Percentiles rank a stretch among this genome's conserved stretches.
These are phyloP conservation scores for Closterium sp. DNA, from an alignment of 139 green algal species.

Conservation along the genomic window DNA sequence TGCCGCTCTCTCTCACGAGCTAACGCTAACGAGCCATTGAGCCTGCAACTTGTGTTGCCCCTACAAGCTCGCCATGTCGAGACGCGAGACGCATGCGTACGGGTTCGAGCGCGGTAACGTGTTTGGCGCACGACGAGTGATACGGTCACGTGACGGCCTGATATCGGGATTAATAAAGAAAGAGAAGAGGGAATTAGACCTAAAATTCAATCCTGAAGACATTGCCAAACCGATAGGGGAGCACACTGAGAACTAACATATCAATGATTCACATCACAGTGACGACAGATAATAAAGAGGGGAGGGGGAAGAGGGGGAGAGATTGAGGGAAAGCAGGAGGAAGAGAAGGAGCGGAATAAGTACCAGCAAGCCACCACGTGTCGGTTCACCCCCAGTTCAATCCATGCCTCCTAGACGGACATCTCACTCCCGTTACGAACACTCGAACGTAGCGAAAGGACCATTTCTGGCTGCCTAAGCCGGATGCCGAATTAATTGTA, in stretches of 20 bases:
- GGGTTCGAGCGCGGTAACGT: not conserved
- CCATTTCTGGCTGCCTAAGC: not conserved
- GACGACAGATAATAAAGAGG: no score
- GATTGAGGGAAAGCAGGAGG: not conserved
- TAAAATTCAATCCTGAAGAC: not conserved
- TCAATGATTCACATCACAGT: no score
- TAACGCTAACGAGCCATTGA: not conserved
- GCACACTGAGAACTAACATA: not conserved
- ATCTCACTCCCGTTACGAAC: not conserved
- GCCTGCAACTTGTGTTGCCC: not conserved
- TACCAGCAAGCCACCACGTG: not conserved
- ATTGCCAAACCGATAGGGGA: not conserved
- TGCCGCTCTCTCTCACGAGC: not conserved
- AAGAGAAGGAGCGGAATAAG: not conserved
- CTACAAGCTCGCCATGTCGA: not conserved
- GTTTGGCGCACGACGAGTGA: not conserved
- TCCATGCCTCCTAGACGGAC: not conserved
- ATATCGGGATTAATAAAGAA: not conserved
- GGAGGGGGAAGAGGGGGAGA: no score
- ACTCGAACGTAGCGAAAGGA: not conserved
- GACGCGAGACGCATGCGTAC: not conserved
- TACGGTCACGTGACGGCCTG: not conserved
- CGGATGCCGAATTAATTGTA: not conserved
- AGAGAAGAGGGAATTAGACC: not conserved
- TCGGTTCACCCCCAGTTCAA: not conserved